Conservation (phyloP, 345 rosid species). For the Camelina sativa region DNA sequence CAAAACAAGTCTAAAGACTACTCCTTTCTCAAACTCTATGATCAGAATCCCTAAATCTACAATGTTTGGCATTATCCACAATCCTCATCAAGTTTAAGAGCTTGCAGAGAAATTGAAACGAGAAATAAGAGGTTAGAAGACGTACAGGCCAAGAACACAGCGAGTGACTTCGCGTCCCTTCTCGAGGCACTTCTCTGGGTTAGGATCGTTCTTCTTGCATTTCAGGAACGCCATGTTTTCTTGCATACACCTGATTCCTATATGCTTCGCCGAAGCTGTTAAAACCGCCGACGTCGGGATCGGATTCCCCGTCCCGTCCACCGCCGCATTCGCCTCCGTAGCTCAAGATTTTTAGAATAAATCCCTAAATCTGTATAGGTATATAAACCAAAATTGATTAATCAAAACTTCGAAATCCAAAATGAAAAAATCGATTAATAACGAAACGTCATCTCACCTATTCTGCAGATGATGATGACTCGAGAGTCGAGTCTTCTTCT, state of each 20-base stretch:
- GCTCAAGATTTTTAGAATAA: not conserved
- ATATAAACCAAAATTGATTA: not conserved
- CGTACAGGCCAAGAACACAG: slow-evolving; percentile 67
- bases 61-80: not conserved
- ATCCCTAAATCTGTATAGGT: not conserved
- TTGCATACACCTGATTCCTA: slow-evolving; percentile 57
- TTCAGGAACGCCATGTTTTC: slow-evolving; percentile 79
- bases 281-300: slow-evolving; percentile 86
- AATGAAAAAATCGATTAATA: not conserved
- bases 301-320: slow-evolving; percentile 69
- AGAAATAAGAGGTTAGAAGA: not conserved
- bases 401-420: not conserved
- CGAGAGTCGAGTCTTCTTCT: not conserved
- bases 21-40: not conserved
- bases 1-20: not conserved
- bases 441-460: not conserved
- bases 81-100: not conserved
- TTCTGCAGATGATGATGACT: not conserved
- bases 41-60: slow-evolving; percentile 2
- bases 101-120: not conserved
- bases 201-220: slow-evolving; percentile 91
- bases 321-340: slow-evolving; percentile 69
- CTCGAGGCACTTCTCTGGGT: slow-evolving; percentile 92
- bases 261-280: slow-evolving; percentile 78
- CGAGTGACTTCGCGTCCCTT: slow-evolving; percentile 85